These are phyloP conservation scores for Stagonosporopsis cucurbitacearum DNA, from an alignment of 2,329 filamentous ascomycete species.

Conservation along the genomic window DNA sequence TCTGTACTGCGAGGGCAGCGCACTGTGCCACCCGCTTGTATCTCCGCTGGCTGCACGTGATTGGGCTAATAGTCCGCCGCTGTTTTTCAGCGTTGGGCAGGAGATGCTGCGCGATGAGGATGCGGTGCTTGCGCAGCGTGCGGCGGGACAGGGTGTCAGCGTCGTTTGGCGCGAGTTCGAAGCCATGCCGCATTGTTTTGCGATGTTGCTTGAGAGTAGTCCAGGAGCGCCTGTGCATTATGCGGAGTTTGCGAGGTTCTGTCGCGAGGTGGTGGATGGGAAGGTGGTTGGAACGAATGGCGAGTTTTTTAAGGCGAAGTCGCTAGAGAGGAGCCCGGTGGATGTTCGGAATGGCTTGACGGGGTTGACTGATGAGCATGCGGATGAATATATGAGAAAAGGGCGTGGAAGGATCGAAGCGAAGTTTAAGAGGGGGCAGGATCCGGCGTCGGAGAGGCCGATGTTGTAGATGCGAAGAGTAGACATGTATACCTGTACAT, in stretches of 20 bases:
- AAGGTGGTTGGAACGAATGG: slow-evolving; percentile 31
- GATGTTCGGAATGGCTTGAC: slow-evolving; percentile 36
- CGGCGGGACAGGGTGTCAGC: slow-evolving; percentile 63
- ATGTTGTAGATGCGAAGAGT: slow-evolving; percentile 21
- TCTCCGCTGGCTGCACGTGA: slow-evolving; percentile 64
- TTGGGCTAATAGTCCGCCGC: slow-evolving; percentile 69
- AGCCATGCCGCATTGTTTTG: slow-evolving; percentile 79
- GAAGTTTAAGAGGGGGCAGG: slow-evolving; percentile 26
- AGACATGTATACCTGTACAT: not conserved
- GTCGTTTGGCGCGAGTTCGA: slow-evolving; percentile 76
- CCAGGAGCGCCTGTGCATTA: slow-evolving; percentile 43
- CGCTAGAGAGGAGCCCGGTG: slow-evolving; percentile 29
- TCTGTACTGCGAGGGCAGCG: slow-evolving; percentile 54
- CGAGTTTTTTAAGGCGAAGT: slow-evolving; percentile 41
- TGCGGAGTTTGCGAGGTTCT: slow-evolving; percentile 46
- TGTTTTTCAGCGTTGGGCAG: slow-evolving; percentile 73
- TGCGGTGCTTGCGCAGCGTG: slow-evolving; percentile 63
- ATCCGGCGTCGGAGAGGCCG: slow-evolving; percentile 29
- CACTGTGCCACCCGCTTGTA: slow-evolving; percentile 69
- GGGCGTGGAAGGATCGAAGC: slow-evolving; percentile 31
- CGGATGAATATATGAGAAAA: slow-evolving; percentile 37
- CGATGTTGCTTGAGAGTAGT: slow-evolving; percentile 51
- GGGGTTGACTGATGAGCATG: slow-evolving; percentile 42
- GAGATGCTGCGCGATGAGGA: slow-evolving; percentile 75
- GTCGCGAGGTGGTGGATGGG: slow-evolving; percentile 36